Conservation (phyloP, 768 basidiomycete species). For the Tephrocybe sp. region DNA sequence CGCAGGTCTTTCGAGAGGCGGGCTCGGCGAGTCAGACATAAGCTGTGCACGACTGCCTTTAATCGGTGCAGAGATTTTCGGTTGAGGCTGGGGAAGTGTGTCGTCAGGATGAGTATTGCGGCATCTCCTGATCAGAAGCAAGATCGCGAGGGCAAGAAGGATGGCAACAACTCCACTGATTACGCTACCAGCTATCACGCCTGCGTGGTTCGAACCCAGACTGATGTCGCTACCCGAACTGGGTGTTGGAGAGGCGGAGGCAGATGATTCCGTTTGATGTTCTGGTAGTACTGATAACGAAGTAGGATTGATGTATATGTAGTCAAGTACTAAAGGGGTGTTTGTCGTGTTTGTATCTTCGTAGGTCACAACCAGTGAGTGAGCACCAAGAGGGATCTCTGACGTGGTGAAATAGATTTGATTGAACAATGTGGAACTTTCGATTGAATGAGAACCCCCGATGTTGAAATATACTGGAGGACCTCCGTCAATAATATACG, state of each 20-base stretch:
- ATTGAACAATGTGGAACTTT: conserved; percentile 20
- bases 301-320: conserved; percentile 2
- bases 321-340: conserved; percentile 21
- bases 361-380: no score
- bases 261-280: neutral
- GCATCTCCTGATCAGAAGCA: neutral
- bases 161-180: conserved; percentile 10
- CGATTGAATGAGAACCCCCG: conserved; percentile 12
- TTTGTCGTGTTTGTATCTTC: conserved; percentile 11
- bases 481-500: conserved; percentile 23
- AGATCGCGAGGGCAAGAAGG: neutral
- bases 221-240: neutral
- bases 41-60: neutral
- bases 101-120: neutral
- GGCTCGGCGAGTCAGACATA: neutral
- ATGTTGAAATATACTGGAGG: no score
- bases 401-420: no score
- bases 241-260: neutral
- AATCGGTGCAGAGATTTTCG: neutral
- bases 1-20: neutral
- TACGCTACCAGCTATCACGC: conserved; percentile 19
- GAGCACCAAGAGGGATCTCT: no score
- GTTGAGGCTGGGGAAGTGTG: neutral
- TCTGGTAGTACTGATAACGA: neutral
- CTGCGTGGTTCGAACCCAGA: neutral